Evolutionary conservation across 257 asterid species (phyloP).

Genomic region (Nicotiana sylvestris): DNA sequence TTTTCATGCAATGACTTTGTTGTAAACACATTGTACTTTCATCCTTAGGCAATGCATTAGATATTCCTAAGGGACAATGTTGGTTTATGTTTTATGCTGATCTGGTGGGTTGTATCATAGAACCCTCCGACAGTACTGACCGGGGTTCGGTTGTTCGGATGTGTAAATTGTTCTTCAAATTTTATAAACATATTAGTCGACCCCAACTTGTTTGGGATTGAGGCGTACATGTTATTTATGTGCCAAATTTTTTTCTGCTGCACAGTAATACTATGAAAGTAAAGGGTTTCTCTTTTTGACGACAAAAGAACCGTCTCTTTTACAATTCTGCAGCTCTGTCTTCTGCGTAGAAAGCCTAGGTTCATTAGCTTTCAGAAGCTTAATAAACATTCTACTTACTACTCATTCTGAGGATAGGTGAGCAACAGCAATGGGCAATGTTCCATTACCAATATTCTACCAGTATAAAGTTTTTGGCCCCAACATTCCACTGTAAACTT

Average conservation of each 20-base stretch:
- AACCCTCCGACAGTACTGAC: too few relatives aligned
- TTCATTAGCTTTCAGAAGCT: not conserved
- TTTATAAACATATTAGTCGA: too few relatives aligned
- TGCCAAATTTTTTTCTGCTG: not conserved
- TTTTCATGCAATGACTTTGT: not conserved
- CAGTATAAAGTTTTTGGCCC: not conserved
- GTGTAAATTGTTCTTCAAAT: too few relatives aligned
- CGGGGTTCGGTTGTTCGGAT: too few relatives aligned
- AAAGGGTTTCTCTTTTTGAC: not conserved
- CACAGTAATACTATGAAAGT: not conserved
- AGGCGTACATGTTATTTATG: too few relatives aligned
- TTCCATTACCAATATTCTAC: not conserved
- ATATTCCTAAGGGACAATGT: not conserved
- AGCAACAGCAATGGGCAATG: not conserved
- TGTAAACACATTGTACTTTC: not conserved
- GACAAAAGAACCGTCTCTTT: not conserved
- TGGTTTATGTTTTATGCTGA: not conserved
- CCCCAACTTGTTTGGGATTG: too few relatives aligned
- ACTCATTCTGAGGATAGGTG: not conserved
- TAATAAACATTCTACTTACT: not conserved
- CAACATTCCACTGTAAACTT: not conserved
- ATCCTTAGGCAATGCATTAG: not conserved
- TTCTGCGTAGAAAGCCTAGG: not conserved
- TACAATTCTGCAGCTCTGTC: not conserved
- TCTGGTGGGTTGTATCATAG: too few relatives aligned